Percentiles rank a stretch among this genome's conserved stretches.
Evolutionary conservation across 176 grass and related monocot genomes (phyloP).

Genomic region (Elaeis guineensis): DNA sequence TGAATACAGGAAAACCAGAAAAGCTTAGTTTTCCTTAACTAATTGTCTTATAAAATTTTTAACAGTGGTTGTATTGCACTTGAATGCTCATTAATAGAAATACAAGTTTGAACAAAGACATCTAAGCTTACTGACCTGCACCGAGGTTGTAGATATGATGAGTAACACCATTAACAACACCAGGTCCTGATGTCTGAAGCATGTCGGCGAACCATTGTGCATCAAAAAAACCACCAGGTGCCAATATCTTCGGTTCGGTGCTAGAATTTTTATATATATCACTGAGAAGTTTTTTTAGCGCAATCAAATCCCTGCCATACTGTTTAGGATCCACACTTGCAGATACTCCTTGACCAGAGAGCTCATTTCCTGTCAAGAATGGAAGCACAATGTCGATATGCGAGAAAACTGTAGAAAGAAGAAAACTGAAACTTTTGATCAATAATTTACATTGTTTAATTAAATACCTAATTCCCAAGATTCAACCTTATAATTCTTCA

Average conservation of each 20-base stretch:
- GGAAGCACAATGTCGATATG: too few relatives aligned
- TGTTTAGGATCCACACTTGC: constrained; percentile 35
- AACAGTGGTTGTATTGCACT: too few relatives aligned
- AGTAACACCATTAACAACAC: constrained; percentile 39
- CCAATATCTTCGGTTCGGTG: constrained; percentile 28
- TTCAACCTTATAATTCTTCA: constrained; percentile 35
- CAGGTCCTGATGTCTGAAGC: constrained; percentile 35
- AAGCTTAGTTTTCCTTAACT: background rate
- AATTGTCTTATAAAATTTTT: too few relatives aligned
- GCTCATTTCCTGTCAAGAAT: constrained; percentile 41
- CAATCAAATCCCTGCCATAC: constrained; percentile 35
- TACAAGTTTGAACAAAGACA: too few relatives aligned
- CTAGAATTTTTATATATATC: constrained; percentile 16
- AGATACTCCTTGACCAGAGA: constrained; percentile 30
- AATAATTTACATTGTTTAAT: background rate
- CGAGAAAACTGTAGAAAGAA: too few relatives aligned
- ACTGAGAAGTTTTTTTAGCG: constrained; percentile 23
- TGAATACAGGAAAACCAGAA: constrained; percentile 13
- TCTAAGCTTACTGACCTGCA: constrained; percentile 15
- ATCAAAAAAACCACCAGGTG: constrained; percentile 50
- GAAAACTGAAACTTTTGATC: background rate
- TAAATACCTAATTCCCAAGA: constrained; percentile 52
- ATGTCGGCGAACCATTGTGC: constrained; percentile 46
- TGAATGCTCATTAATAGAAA: too few relatives aligned
- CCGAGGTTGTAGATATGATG: constrained; percentile 72